Conservation (phyloP, 225 moss, liverwort and hornwort genomes). For the Climacium dendroides region DNA sequence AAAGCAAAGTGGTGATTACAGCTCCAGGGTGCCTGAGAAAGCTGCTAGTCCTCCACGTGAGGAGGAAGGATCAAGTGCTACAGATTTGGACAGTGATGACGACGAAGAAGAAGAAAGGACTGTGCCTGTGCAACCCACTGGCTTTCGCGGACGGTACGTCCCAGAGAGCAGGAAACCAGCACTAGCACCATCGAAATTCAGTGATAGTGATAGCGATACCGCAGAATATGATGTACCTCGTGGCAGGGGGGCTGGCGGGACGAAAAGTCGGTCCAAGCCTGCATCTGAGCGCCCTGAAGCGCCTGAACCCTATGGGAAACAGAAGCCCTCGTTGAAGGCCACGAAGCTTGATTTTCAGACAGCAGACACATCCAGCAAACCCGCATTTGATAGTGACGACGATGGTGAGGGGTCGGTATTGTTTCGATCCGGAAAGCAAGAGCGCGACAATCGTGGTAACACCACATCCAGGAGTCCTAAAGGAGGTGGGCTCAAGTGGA, state of each 20-base stretch:
- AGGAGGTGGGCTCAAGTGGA: slow-evolving; percentile 24
- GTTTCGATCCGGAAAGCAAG: slow-evolving; percentile 4
- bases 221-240: slow-evolving; percentile 39
- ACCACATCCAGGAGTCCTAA: background rate
- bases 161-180: slow-evolving; percentile 1
- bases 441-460: slow-evolving; percentile 7
- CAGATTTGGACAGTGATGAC: slow-evolving; percentile 27
- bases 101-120: slow-evolving; percentile 6
- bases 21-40: slow-evolving; percentile 7
- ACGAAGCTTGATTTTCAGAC: slow-evolving; percentile 20
- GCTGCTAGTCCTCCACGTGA: background rate
- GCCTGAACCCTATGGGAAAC: background rate
- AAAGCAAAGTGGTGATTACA: slow-evolving; percentile 26
- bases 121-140: background rate
- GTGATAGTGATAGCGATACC: slow-evolving; percentile 32
- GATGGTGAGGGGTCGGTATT: background rate
- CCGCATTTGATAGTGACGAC: slow-evolving; percentile 6
- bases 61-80: slow-evolving; percentile 17
- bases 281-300: background rate
- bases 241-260: slow-evolving; percentile 49
- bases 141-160: background rate
- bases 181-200: background rate
- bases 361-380: slow-evolving; percentile 3
- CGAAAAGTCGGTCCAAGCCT: slow-evolving; percentile 19
- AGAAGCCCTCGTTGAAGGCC: slow-evolving; percentile 13